Base-by-base conservation (phyloP, 306 rosid species). In the Carpinus fangiana region DNA sequence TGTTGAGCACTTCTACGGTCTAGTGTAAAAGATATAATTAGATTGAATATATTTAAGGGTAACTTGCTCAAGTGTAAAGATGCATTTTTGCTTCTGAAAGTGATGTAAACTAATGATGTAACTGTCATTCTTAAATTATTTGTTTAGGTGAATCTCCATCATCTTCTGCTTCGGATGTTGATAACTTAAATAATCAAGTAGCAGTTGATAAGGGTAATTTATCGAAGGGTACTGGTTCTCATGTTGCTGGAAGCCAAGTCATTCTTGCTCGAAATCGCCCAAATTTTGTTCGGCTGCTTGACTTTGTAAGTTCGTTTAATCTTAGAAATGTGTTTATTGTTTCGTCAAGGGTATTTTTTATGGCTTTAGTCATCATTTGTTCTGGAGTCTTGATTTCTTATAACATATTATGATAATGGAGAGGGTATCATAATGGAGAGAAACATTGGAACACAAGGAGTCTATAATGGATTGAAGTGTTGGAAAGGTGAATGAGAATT, bases 81-180 rank as follows among this genome's bases (percentile, higher is more conserved):
- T 38, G 72, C 51, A 67, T 38, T 21, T 36, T 10, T 17, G 70
- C 11, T 72, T 78, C 77, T 59, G 21, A 21, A 59, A 76, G 46
- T 43, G 31, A 66, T 50, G 26, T 51, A 38, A 66, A 78, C 70
- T 73, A 51, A 8, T 82, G 64, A 55, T 75, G 67, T 73, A 69
- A 66, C 20, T 12, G 52, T 74, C 18, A 17, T 60, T 81, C 62
- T 76, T 75, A 18, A 68, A 59, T 78, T 43, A 73, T 57, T 53
- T 76, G 73, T 75, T 75, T 81, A 92, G 97, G 91, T 72, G 95
- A 88, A 74, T 90, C 93, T 69, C 97, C 91, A 74, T 91, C 91
- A 65, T 88, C 93, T 80, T 92, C 97, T 76, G 91, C 91, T 56
- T 90, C 95, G 67, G 97, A 92, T 84, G 82, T 90, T 41, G 97